phyloP scores from a whole-genome alignment of 129 eudicot species.

The Smallanthus sonchifolius region DNA sequence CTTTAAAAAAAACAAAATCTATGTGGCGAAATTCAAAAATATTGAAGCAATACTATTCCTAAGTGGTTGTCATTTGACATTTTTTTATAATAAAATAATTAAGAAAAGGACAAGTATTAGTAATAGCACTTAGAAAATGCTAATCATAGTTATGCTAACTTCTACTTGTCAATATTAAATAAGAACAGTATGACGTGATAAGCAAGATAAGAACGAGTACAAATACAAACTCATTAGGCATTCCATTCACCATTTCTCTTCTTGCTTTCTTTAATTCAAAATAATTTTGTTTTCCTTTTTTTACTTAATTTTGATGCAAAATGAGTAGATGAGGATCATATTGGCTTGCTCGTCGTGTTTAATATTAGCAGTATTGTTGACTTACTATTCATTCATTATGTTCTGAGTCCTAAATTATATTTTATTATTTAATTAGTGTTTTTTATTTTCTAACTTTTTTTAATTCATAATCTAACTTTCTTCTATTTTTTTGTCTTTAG shows the following conservation, averaged over 20 bases:
- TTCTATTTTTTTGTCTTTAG: no score
- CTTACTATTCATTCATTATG: slow-evolving; percentile 17
- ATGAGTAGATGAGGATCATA: slow-evolving; percentile 24
- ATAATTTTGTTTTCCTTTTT: background rate
- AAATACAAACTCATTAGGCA: background rate
- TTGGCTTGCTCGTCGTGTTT: slow-evolving; percentile 27
- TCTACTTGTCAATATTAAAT: background rate
- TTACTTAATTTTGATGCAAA: background rate
- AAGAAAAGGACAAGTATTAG: no score
- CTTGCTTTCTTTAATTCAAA: background rate
- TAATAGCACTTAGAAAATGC: no score
- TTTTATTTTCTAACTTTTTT: background rate
- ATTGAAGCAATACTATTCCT: no score
- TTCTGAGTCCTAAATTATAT: background rate
- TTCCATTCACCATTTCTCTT: no score
- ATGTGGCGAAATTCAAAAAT: no score
- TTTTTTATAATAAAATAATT: no score
- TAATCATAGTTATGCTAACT: background rate
- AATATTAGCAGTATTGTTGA: slow-evolving; percentile 19
- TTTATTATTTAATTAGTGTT: background rate
- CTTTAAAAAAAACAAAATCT: no score
- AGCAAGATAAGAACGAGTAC: slow-evolving; percentile 11
- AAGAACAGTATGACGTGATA: slow-evolving; percentile 3
- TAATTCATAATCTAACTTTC: no score
- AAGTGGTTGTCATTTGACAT: no score